Base-by-base conservation (phyloP, 2,329 filamentous ascomycete genomes). In the Sporothrix phasma region DNA sequence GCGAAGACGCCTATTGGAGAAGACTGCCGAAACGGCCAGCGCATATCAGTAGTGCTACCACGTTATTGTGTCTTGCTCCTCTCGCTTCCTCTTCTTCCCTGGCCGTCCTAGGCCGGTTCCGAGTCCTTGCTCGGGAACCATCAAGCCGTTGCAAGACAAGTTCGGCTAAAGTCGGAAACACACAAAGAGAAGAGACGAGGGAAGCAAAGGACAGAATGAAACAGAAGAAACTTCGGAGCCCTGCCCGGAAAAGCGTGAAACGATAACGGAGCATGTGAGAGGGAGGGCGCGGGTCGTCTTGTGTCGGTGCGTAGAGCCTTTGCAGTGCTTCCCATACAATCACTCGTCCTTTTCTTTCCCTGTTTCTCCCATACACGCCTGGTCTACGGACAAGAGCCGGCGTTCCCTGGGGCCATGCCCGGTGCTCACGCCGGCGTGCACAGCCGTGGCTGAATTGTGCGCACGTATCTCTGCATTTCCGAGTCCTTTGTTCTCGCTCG, bases 151-250 rank as follows among this genome's bases (percentile, higher is more conserved):
- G 6, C 31, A 34, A 22, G 4, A 19, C 24, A 8, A 29, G 19
- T 29, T 65, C 64, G 64, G 64, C 47, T 63, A 54, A 65, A 63
- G 39, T 63, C 64, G 64, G 64, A 19, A 56, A 29, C 31, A 37
- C 10, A 29, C 26, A 8, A 34, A 13, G 10, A 10, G 3, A 34
- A 17, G n/a, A 31, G 11, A 46, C n/a, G n/a, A 19, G n/a, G 43
- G 11, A 13, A 37, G 29, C 6, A 7, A 37, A 51, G 10, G 11
- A 26, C 26, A 29, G 5, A 49, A 43, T n/a, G 17, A n/a, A 43
- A 43, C 3, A 2, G 41, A 19, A 43, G 5, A n/a, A n/a, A n/a
- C n/a, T n/a, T 11, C 34, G 17, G 8, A 24, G 19, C n/a, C 43
- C 24, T 6, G n/a, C n/a, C n/a, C n/a, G n/a, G n/a, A n/a, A 8